Evolutionary conservation across 257 asterid species (phyloP), one percentile per base, ranked within the genome.

Genomic region (Voacanga thouarsii): DNA sequence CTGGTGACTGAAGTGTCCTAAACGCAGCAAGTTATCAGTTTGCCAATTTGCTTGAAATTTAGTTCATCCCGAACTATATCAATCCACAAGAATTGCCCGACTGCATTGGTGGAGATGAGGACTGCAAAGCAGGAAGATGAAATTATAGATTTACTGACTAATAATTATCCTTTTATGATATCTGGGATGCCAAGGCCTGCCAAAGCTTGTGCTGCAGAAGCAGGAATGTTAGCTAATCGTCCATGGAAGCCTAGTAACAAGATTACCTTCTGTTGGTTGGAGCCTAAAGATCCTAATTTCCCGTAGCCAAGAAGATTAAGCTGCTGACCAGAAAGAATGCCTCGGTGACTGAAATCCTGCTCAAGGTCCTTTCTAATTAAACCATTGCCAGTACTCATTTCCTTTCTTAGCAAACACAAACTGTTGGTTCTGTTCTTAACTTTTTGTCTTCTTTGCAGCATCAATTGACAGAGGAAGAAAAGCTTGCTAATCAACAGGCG

Each of bases 171-270:
- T 43, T 43, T 43, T 43, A 94, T 94, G 98, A 61, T 91, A 28
- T 55, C 75, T 39, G 98, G 98, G 71, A 94, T 88, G 96, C 97
- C 98, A 8, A 90, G 98, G 89, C 97, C 98, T 50, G 91, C 84
- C 18, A 87, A 92, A 65, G 92, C 84, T 0, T 79, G 79, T 37
- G 81, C 90, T 75, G 96, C 97, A 51, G 84, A 43, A 53, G 18
- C 68, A 6, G 93, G 78, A 80, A 94, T 92, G 97, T 89, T 92
- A 44, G 96, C 85, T 3, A 88, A 91, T 19, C 98, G 92, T 57
- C 98, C 97, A 0, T 92, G 82, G 61, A 88, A 89, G n/a, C 97
- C 96, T 0, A 88, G 88, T 26, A 82, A 83, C 74, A 87, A 4
- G 24, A 89, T 92, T 63, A n/a, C 47, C 18, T 85, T 90, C 68